A percentile compares a stretch with the other conserved stretches of the same genome.
Conservation (phyloP, 73 alveolate genomes). For the Uronychia binucleata region DNA sequence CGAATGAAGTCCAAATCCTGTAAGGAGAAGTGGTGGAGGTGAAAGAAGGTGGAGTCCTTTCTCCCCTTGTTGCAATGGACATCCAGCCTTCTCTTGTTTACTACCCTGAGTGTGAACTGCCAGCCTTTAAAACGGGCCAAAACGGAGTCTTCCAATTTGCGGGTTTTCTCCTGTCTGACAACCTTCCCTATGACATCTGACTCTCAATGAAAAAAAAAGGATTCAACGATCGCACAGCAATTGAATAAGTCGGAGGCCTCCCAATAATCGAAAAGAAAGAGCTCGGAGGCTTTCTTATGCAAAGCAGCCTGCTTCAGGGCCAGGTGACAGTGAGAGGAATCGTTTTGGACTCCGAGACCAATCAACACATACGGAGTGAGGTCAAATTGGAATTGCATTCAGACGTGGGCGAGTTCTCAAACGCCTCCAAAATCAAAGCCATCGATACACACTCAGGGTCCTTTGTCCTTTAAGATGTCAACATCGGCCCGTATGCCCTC, state of each 20-base stretch:
- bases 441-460: background rate
- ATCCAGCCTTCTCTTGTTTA: background rate
- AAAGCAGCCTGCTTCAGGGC: background rate
- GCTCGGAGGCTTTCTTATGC: constrained; percentile 8
- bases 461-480: background rate
- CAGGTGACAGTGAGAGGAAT: background rate
- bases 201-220: constrained; percentile 11
- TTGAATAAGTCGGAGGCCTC: constrained; percentile 35
- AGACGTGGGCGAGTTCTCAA: background rate
- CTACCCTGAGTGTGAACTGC: background rate
- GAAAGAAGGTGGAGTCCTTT: background rate
- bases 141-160: constrained; percentile 32
- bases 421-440: background rate
- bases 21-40: background rate
- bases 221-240: background rate
- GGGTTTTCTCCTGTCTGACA: constrained; percentile 2
- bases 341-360: background rate
- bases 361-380: background rate
- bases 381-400: background rate
- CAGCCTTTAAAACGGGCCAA: background rate
- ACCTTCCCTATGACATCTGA: constrained; percentile 23
- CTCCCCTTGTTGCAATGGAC: background rate
- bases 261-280: constrained; percentile 20
- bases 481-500: background rate
- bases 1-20: background rate